Evolutionary conservation across 768 basidiomycete species (phyloP), one percentile per base, ranked within the genome.

Genomic region (Multifurca ochricompacta): DNA sequence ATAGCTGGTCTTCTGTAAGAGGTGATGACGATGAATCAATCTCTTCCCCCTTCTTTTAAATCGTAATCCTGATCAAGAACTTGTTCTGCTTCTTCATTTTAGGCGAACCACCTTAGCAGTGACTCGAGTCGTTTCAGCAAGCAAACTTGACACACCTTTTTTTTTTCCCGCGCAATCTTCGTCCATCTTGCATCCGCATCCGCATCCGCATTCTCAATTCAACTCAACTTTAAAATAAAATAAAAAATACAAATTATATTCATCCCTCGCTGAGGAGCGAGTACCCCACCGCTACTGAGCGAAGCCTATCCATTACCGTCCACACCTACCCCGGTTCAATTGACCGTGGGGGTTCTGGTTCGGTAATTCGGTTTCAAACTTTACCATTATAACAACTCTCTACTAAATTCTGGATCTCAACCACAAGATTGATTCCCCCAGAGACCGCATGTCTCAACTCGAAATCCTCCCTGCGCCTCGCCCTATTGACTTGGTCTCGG

Each of bases 41-140:
- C 6, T 43, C 25, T 32, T 28, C 18, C 28, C 18, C 36, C n/a
- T 56, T 40, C 36, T 18, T n/a, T 48, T 41, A 19, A 42, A 42
- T 54, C 51, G 54, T 10, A 21, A n/a, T 19, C 45, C 46, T 49
- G 37, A 35, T 8, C 27, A 13, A 25, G n/a, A 19, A 10, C 35
- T 31, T 44, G 57, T 60, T 37, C 19, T n/a, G n/a, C n/a, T n/a
- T 47, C 46, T 60, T 48, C 69, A 31, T 10, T 60, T 28, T 36
- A 89, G 86, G 86, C 66, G 84, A 88, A 81, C 87, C 87, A 71
- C 85, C 87, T 72, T 87, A 74, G 84, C 78, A 79, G 63, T 68
- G 63, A 67, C 57, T 53, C n/a, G 58, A 57, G n/a, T n/a, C n/a
- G n/a, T 44, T 32, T 34, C 30, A 36, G 44, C 23, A 34, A n/a